These are phyloP conservation scores for Phytophthora melonis DNA, from an alignment of 352 stramenopile genomes.

Conservation along the genomic window DNA sequence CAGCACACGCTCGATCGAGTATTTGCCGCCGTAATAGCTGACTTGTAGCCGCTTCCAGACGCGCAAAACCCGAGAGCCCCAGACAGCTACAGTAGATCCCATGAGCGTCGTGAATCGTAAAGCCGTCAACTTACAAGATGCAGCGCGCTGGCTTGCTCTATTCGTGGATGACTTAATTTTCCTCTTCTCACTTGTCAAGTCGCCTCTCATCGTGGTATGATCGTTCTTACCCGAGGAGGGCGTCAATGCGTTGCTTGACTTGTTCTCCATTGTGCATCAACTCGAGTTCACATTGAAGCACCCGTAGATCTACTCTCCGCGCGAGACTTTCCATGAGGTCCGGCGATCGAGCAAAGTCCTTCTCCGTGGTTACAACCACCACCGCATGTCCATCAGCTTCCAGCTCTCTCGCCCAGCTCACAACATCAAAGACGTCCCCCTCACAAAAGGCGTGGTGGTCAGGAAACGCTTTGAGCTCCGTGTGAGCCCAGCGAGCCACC, in stretches of 20 bases:
- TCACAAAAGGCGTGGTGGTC: conserved; percentile 67
- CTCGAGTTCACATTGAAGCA: conserved; percentile 54
- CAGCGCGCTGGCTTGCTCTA: neutral
- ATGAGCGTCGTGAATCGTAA: neutral
- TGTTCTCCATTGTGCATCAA: conserved; percentile 36
- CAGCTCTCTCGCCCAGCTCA: conserved; percentile 22
- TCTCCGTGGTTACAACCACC: conserved; percentile 74
- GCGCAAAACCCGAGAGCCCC: neutral
- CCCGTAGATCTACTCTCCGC: conserved; percentile 31
- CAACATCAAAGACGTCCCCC: conserved; percentile 47
- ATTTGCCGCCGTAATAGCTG: conserved; percentile 15
- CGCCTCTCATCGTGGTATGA: neutral
- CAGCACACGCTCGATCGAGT: conserved; percentile 10
- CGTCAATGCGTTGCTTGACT: conserved; percentile 26
- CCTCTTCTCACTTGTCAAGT: neutral
- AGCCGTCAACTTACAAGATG: too few species aligned
- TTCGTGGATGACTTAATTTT: neutral
- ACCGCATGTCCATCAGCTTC: conserved; percentile 24
- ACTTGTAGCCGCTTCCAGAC: conserved; percentile 13
- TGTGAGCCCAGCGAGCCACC: conserved; percentile 35
- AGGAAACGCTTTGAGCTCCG: conserved; percentile 62
- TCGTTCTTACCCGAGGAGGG: neutral
- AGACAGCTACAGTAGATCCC: neutral
- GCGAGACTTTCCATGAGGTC: conserved; percentile 22
- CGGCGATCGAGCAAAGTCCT: conserved; percentile 56